Evolutionary conservation across 495 filamentous ascomycete species (phyloP), one percentile per base, ranked within the genome.

Genomic region (Cercophora sp.): DNA sequence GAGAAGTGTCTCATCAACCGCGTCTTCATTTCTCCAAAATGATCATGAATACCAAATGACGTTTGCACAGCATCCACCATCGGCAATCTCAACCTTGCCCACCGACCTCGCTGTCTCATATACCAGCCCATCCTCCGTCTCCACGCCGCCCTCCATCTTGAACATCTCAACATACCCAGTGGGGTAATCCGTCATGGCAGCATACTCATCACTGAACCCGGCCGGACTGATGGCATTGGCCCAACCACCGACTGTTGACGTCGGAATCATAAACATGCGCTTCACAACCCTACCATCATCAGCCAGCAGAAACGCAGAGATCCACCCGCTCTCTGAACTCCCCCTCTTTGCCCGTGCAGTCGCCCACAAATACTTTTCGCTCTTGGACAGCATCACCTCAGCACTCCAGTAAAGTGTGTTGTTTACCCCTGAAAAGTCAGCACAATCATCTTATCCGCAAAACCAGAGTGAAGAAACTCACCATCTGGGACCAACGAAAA

Each of bases 111-210:
- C 66, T 1, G 44, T 52, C 3, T 10, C 25, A 23, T 62, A 62
- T 46, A 59, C 59, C 1, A 57, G 29, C 10, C 58, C 59, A 25
- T 60, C 24, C 15, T 13, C 22, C 4, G 40, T 41, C 10, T 53
- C 44, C 16, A 45, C 41, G 3, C 50, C 42, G 1, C 55, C 60
- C 1, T 52, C 32, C 34, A 71, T 48, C 42, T 63, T 59, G 69
- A 64, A 73, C 22, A 73, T 56, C 55, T 69, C 56, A 36, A 73
- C 59, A 27, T 69, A 73, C 3, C 69, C 67, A n/a, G 49, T 57
- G 9, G 56, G 48, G 32, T 62, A 64, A 40, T 73, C 63, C n/a
- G 67, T 64, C 42, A 71, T 39, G 9, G 59, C 65, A 0, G 62
- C 65, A 34, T 63, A 63, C 32, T 48, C 44, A 31, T 71, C 66